Evolutionary conservation across 495 filamentous ascomycete species (phyloP).

Genomic region (Bathelium albidoporum): DNA sequence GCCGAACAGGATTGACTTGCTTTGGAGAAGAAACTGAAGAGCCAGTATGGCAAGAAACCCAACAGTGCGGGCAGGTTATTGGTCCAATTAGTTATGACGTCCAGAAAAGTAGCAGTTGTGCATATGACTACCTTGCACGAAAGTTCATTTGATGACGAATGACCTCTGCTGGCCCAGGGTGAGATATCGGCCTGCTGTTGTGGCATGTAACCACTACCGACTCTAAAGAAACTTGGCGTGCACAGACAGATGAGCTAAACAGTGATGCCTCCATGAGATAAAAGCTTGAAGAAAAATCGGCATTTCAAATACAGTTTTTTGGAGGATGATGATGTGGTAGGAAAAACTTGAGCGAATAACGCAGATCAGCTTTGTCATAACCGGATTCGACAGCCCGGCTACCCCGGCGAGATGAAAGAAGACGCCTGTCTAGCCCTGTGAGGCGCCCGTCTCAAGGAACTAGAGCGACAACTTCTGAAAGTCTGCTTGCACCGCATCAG

Average conservation of each 20-base stretch:
- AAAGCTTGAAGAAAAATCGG: neutral
- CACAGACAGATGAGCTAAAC: neutral
- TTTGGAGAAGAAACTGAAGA: too few relatives aligned
- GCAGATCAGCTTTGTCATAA: neutral
- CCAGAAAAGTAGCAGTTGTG: too few relatives aligned
- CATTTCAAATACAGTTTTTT: neutral
- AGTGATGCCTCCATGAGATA: neutral
- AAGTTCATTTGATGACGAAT: neutral
- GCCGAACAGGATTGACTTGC: too few relatives aligned
- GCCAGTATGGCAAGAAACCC: too few relatives aligned
- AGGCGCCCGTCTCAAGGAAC: neutral
- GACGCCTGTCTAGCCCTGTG: neutral
- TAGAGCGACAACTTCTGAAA: neutral
- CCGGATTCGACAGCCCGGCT: neutral
- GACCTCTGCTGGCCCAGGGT: neutral
- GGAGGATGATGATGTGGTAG: neutral
- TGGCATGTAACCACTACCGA: neutral
- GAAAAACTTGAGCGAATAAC: neutral
- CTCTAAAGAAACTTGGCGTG: neutral
- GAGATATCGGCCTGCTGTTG: neutral
- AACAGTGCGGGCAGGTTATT: too few relatives aligned
- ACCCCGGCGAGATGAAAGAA: neutral
- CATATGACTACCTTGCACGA: neutral
- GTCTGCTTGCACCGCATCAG: neutral
- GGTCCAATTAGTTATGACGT: too few relatives aligned